Evolutionary conservation across 257 asterid species (phyloP).

Genomic region (Penstemon eatonii): DNA sequence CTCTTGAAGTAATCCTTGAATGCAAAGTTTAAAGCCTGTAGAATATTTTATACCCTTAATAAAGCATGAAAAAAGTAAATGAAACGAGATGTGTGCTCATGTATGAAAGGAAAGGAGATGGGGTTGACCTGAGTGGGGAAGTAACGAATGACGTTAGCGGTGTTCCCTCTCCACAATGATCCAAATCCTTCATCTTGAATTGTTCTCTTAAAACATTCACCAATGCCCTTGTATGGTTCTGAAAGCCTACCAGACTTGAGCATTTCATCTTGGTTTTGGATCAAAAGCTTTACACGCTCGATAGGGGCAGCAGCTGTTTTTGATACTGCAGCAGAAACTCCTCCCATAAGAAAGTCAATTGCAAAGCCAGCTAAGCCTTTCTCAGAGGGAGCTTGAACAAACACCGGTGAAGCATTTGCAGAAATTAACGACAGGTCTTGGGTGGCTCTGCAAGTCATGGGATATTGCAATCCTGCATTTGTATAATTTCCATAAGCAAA

Average conservation of each 20-base stretch:
- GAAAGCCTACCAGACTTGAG: slow-evolving; percentile 78
- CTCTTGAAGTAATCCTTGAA: slow-evolving; percentile 91
- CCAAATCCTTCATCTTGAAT: slow-evolving; percentile 60
- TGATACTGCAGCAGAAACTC: slow-evolving; percentile 94
- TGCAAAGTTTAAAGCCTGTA: slow-evolving; percentile 89
- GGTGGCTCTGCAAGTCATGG: slow-evolving; percentile 47
- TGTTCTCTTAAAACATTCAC: slow-evolving; percentile 81
- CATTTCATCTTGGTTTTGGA: slow-evolving; percentile 94
- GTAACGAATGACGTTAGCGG: slow-evolving; percentile 91
- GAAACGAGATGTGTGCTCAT: not conserved
- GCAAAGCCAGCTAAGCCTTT: slow-evolving; percentile 74
- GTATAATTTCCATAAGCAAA: slow-evolving; percentile 64
- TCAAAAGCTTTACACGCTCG: slow-evolving; percentile 91
- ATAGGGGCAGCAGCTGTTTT: slow-evolving; percentile 95
- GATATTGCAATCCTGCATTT: slow-evolving; percentile 56
- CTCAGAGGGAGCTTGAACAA: slow-evolving; percentile 86
- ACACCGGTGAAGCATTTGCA: slow-evolving; percentile 81
- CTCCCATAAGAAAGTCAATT: slow-evolving; percentile 90
- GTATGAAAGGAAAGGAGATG: not conserved
- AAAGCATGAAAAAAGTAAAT: slow-evolving; percentile 1
- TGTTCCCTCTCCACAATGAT: slow-evolving; percentile 91
- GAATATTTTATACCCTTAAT: slow-evolving; percentile 20
- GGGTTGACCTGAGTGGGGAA: slow-evolving; percentile 85
- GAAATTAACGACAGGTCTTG: slow-evolving; percentile 61
- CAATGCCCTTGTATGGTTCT: slow-evolving; percentile 90